A percentile compares a stretch with the other conserved stretches of the same genome.
phyloP scores from a whole-genome alignment of 495 filamentous ascomycete species.

The Talaromyces ruber region DNA sequence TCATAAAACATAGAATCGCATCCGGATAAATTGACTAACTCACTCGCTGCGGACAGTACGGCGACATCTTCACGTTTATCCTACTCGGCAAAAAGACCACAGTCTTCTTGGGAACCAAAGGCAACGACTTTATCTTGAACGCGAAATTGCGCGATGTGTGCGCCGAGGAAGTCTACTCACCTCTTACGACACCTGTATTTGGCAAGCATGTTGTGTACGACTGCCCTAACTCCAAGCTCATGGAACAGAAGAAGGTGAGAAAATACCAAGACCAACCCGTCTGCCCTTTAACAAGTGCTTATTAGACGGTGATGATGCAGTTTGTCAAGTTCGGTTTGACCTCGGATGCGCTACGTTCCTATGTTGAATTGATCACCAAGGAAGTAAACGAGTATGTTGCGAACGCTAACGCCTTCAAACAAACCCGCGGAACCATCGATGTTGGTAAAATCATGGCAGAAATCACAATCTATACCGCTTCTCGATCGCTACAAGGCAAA shows the following conservation, averaged over 20 bases:
- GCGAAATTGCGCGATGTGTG: slow-evolving; percentile 74
- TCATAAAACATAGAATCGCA: background rate
- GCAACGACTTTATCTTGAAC: slow-evolving; percentile 83
- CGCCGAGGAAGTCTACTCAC: slow-evolving; percentile 75
- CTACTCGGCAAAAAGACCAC: slow-evolving; percentile 69
- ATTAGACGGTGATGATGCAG: slow-evolving; percentile 29
- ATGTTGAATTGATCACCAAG: slow-evolving; percentile 69
- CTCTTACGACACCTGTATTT: slow-evolving; percentile 78
- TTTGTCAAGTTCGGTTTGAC: slow-evolving; percentile 85
- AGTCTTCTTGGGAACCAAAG: slow-evolving; percentile 65
- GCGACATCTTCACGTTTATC: slow-evolving; percentile 74
- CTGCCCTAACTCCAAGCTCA: slow-evolving; percentile 76
- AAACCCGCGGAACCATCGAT: slow-evolving; percentile 53
- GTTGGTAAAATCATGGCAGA: slow-evolving; percentile 66
- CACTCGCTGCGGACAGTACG: slow-evolving; percentile 43
- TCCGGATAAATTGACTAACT: background rate
- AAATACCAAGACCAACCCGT: background rate
- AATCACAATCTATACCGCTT: slow-evolving; percentile 80
- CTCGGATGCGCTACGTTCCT: slow-evolving; percentile 62
- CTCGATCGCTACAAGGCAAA: slow-evolving; percentile 69
- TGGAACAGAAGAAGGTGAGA: slow-evolving; percentile 67
- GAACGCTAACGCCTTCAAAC: slow-evolving; percentile 56
- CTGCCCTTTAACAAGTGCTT: background rate
- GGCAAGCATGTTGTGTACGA: slow-evolving; percentile 83
- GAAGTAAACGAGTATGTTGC: slow-evolving; percentile 67